These are phyloP conservation scores for Talaromyces nanjingensis DNA, from an alignment of 495 filamentous ascomycete genomes.

Conservation along the genomic window DNA sequence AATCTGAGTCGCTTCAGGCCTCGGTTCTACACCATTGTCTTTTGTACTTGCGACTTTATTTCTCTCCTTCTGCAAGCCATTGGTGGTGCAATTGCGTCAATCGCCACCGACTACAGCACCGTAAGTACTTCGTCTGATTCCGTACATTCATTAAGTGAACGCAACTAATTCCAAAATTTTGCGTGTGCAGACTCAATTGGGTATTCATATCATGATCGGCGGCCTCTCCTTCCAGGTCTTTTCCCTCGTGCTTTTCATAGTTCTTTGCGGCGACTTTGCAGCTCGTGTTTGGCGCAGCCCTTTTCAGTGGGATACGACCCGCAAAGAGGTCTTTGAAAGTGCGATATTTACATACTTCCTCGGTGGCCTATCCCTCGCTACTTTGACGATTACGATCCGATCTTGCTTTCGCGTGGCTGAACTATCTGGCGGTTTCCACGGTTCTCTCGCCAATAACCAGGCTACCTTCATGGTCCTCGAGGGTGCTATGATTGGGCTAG, in stretches of 20 bases:
- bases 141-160: not conserved
- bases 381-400: conserved; percentile 53
- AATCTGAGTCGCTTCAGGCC: conserved; percentile 40
- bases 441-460: conserved; percentile 51
- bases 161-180: not conserved
- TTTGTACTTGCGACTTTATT: conserved; percentile 46
- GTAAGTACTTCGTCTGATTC: not conserved
- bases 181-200: conserved; percentile 15
- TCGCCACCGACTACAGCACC: conserved; percentile 22
- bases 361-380: conserved; percentile 34
- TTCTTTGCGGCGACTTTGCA: conserved; percentile 42
- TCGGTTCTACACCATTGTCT: conserved; percentile 43
- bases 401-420: conserved; percentile 59
- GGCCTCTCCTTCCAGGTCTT: conserved; percentile 55
- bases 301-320: not conserved
- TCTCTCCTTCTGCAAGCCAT: conserved; percentile 46
- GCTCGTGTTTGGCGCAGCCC: conserved; percentile 24
- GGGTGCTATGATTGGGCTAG: conserved; percentile 59
- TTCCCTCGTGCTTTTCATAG: conserved; percentile 43
- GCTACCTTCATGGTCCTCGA: conserved; percentile 62
- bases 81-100: conserved; percentile 47
- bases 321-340: not conserved
- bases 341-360: not conserved
- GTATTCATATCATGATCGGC: conserved; percentile 55
- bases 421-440: conserved; percentile 52